Evolutionary conservation across 148 eudicot genomes (phyloP), one percentile per base, ranked within the genome.

Genomic region (Euryodendron excelsum): DNA sequence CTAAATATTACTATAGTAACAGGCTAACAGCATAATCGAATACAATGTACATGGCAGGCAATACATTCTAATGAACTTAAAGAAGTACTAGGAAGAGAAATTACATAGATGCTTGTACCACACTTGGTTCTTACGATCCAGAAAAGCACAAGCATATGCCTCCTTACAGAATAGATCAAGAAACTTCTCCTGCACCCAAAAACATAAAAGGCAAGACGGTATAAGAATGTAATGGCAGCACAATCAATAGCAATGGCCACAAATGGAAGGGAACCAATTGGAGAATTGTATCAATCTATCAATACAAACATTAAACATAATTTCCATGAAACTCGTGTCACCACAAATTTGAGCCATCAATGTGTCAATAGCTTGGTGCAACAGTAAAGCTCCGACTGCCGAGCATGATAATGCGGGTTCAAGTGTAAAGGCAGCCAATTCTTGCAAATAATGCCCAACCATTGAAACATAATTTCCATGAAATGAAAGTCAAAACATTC

Each of bases 41-140:
- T 0, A 41, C 5, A 41, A 41, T 41, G 45, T 41, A 41, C 5
- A 4, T 41, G 45, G 7, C 45, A 41, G 45, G 45, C 45, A 41
- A 27, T 20, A 30, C 70, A 17, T 10, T 34, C 23, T 41, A 41
- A 41, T 5, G 9, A 41, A 41, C 45, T 41, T 41, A 41, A 36
- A 1, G 69, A 20, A 52, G 56, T 41, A 80, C 20, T 12, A 55
- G 56, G 45, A 70, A 84, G 84, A 88, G 67, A 78, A 30, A 70
- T 83, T 89, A 93, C 97, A 81, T 53, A 93, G 84, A 74, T 91
- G 88, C 75, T 90, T 85, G 85, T 91, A 93, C 77, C 70, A 89
- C 72, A 88, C 75, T 18, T 84, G 78, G 21, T 79, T 87, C 84
- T 91, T 93, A 4, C 39, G 77, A 71, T 91, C 94, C 80, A 76